Conservation (phyloP, 2,329 filamentous ascomycete genomes). For the Cladosporium cucumerinum region DNA sequence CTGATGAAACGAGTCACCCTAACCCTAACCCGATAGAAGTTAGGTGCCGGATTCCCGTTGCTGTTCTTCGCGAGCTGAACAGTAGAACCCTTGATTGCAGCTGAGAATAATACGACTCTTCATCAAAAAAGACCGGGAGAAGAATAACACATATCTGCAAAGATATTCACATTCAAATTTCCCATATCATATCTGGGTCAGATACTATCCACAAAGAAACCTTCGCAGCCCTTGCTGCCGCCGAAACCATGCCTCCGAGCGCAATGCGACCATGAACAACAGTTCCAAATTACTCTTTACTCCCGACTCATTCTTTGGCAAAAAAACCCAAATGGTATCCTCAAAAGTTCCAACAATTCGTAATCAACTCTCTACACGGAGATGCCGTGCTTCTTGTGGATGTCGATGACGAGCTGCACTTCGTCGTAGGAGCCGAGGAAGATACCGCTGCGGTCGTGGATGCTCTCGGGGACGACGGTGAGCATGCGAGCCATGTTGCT, state of each 20-base stretch:
- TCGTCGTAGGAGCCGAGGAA: conserved; percentile 95
- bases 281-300: neutral
- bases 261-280: conserved; percentile 2
- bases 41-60: too few relatives aligned
- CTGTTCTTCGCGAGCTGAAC: neutral
- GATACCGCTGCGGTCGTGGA: conserved; percentile 93
- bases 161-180: conserved; percentile 1
- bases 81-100: neutral
- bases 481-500: conserved; percentile 90
- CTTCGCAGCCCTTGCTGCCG: neutral
- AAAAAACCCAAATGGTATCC: conserved; percentile 6
- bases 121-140: neutral
- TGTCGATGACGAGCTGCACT: conserved; percentile 88
- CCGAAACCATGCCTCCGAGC: neutral
- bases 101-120: neutral
- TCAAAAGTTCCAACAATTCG: neutral
- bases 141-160: neutral
- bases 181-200: neutral
- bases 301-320: neutral
- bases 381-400: conserved; percentile 60
- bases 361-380: conserved; percentile 2
- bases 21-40: neutral
- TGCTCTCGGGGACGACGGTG: conserved; percentile 81
- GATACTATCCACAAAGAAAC: neutral
- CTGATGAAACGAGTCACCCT: neutral